A percentile compares a stretch with the other conserved stretches of the same genome.
phyloP scores from a whole-genome alignment of 75 land plant genomes.

The Sequoiadendron giganteum region DNA sequence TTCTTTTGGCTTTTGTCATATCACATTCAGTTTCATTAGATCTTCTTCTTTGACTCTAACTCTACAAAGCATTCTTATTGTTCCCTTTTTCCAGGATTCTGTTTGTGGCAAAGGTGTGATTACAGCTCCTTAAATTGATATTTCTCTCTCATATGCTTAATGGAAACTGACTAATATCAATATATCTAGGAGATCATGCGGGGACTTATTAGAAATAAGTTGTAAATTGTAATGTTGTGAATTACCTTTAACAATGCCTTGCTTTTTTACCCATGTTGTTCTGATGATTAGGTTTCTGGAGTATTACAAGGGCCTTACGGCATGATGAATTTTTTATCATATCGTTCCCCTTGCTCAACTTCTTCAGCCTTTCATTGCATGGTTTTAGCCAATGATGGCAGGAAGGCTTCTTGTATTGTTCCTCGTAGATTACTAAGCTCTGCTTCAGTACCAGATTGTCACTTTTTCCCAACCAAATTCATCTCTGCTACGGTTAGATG shows the following conservation, averaged over 20 bases:
- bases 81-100: background rate
- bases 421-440: background rate
- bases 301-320: background rate
- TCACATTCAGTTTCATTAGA: too few species aligned
- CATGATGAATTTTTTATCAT: background rate
- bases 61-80: background rate
- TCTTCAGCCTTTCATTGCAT: background rate
- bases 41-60: background rate
- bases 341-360: background rate
- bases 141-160: background rate
- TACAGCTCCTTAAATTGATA: background rate
- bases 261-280: background rate
- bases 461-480: slow-evolving; percentile 3
- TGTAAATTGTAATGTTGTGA: background rate
- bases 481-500: background rate
- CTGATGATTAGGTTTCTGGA: background rate
- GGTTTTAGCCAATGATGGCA: background rate
- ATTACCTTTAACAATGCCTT: background rate
- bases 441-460: background rate
- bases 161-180: background rate
- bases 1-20: too few species aligned
- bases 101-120: background rate
- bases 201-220: background rate
- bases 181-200: background rate
- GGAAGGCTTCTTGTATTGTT: background rate